A percentile compares a stretch with the other conserved stretches of the same genome.
phyloP scores from a whole-genome alignment of 495 filamentous ascomycete species.

The Aspergillus biplanus region DNA sequence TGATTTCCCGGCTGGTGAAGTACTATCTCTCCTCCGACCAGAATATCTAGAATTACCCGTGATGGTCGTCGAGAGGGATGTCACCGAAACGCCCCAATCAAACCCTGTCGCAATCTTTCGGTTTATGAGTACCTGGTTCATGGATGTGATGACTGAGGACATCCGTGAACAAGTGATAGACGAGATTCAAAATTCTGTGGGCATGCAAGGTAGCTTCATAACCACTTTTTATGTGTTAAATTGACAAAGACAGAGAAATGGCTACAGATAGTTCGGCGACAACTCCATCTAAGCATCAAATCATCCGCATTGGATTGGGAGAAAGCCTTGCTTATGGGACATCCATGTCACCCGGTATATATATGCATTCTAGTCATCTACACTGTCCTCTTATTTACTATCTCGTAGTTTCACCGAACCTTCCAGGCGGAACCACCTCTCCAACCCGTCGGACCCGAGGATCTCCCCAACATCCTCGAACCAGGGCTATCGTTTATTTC shows the following conservation, averaged over 20 bases:
- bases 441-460: constrained; percentile 16
- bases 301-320: constrained; percentile 22
- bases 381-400: neutral
- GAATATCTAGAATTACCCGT: constrained; percentile 6
- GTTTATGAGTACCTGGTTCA: constrained; percentile 2
- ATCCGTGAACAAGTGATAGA: neutral
- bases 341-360: constrained; percentile 31
- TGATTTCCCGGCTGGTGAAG: neutral
- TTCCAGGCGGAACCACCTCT: constrained; percentile 25
- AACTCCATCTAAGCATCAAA: neutral
- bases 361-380: neutral
- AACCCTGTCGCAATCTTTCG: neutral
- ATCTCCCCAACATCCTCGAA: constrained; percentile 21
- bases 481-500: constrained; percentile 24
- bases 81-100: neutral
- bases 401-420: constrained; percentile 22
- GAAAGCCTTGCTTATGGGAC: constrained; percentile 25
- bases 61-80: neutral
- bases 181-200: constrained; percentile 4
- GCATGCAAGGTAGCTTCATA: neutral
- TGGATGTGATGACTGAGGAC: neutral
- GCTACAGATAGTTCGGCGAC: neutral
- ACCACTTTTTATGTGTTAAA: neutral
- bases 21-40: neutral
- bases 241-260: constrained; percentile 10